Percentiles rank a stretch among this genome's conserved stretches.
phyloP scores from a whole-genome alignment of 805 yeast genomes.

The Saturnispora quitensis region DNA sequence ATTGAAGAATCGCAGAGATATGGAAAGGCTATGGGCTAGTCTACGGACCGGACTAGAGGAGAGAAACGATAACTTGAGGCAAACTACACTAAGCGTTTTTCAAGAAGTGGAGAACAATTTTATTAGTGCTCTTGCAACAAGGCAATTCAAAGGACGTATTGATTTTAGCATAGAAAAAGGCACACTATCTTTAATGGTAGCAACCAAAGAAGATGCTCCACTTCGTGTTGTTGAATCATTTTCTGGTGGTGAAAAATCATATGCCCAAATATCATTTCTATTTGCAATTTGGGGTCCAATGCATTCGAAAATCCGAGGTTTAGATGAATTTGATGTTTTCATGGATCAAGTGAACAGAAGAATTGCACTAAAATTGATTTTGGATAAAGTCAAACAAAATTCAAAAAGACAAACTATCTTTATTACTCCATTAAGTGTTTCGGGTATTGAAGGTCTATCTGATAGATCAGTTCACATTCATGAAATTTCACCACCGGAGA shows the following conservation, averaged over 20 bases:
- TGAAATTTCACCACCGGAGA: constrained; percentile 38
- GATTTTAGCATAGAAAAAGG: constrained; percentile 48
- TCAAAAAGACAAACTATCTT: constrained; percentile 78
- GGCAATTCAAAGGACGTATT: constrained; percentile 71
- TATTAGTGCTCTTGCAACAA: constrained; percentile 46
- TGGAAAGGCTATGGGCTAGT: constrained; percentile 24
- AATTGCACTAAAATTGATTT: constrained; percentile 64
- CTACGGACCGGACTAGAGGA: constrained; percentile 31
- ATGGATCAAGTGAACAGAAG: constrained; percentile 92
- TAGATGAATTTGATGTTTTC: constrained; percentile 95
- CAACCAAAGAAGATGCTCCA: constrained; percentile 49
- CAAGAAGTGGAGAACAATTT: constrained; percentile 46
- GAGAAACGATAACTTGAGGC: constrained; percentile 35
- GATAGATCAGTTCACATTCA: constrained; percentile 51
- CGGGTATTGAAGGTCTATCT: constrained; percentile 53
- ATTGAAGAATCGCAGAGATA: constrained; percentile 29
- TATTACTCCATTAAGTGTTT: constrained; percentile 89
- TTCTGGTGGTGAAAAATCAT: constrained; percentile 96
- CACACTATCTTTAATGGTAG: constrained; percentile 48
- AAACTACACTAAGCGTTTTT: constrained; percentile 34
- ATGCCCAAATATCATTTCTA: constrained; percentile 79
- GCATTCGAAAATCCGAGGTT: constrained; percentile 78
- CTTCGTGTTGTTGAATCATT: constrained; percentile 69
- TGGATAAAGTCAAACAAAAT: constrained; percentile 54
- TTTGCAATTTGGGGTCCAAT: constrained; percentile 89